Evolutionary conservation across 1,284 basidiomycete species (phyloP).

Genomic region (Ceratobasidium sp.): DNA sequence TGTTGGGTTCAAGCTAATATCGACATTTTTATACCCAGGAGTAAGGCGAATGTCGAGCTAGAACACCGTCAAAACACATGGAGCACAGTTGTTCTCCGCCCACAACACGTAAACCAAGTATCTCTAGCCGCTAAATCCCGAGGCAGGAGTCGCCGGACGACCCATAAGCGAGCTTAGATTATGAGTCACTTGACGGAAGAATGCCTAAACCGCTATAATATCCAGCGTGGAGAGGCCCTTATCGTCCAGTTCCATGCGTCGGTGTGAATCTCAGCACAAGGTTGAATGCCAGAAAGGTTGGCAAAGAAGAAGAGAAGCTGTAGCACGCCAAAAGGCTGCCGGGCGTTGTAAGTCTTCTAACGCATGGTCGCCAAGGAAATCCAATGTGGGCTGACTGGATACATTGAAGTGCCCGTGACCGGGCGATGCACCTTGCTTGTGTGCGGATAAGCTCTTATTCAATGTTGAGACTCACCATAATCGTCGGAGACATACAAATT

Average conservation of each 20-base stretch:
- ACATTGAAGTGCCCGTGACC: no score
- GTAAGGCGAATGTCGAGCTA: background rate
- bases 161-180: conserved; percentile 14
- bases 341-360: conserved; percentile 1
- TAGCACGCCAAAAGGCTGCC: background rate
- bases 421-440: no score
- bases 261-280: conserved; percentile 24
- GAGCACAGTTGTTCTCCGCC: conserved; percentile 3
- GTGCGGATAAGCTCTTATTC: no score
- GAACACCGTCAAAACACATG: conserved; percentile 1
- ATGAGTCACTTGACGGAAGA: conserved; percentile 17
- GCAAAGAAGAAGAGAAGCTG: conserved; percentile 18
- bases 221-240: conserved; percentile 6
- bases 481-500: no score
- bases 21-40: background rate
- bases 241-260: conserved; percentile 11
- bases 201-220: background rate
- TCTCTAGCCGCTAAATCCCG: background rate
- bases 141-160: background rate
- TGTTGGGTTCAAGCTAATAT: no score
- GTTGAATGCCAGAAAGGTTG: conserved; percentile 19
- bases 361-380: conserved; percentile 8
- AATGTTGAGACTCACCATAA: no score
- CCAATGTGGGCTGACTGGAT: background rate
- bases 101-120: background rate